Percentiles rank a stretch among this genome's conserved stretches.
Evolutionary conservation across 106 monocot genomes (phyloP).

Genomic region (Dendrobium chrysotoxum): DNA sequence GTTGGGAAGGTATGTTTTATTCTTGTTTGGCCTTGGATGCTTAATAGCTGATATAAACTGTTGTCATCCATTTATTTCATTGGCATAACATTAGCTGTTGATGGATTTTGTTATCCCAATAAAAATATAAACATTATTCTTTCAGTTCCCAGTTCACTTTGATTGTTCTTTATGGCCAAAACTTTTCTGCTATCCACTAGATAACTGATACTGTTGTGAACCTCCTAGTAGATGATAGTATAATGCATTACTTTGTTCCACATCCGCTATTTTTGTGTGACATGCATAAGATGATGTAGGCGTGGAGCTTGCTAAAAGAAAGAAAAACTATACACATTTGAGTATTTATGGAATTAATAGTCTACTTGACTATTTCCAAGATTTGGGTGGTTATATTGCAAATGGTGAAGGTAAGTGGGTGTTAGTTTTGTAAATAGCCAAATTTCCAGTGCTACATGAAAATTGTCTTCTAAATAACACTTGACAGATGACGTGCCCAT

Average conservation of each 20-base stretch:
- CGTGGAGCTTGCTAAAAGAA: too few relatives aligned
- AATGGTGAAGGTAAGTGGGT: too few relatives aligned
- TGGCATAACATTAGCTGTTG: neutral
- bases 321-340: too few relatives aligned
- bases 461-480: too few relatives aligned
- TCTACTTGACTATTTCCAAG: too few relatives aligned
- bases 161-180: neutral
- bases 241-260: neutral
- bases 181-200: neutral
- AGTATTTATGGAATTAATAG: too few relatives aligned
- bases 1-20: slow-evolving; percentile 66
- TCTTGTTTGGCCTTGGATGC: neutral
- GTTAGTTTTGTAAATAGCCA: too few relatives aligned
- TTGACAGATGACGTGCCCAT: too few relatives aligned
- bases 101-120: neutral
- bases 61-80: neutral
- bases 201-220: neutral
- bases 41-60: neutral
- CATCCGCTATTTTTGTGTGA: too few relatives aligned
- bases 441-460: too few relatives aligned
- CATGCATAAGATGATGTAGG: too few relatives aligned
- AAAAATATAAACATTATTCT: neutral
- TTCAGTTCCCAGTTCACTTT: neutral
- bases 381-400: too few relatives aligned
- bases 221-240: neutral